Base-by-base conservation (phyloP, 1,284 basidiomycete species). In the Ganoderma leucocontextum region DNA sequence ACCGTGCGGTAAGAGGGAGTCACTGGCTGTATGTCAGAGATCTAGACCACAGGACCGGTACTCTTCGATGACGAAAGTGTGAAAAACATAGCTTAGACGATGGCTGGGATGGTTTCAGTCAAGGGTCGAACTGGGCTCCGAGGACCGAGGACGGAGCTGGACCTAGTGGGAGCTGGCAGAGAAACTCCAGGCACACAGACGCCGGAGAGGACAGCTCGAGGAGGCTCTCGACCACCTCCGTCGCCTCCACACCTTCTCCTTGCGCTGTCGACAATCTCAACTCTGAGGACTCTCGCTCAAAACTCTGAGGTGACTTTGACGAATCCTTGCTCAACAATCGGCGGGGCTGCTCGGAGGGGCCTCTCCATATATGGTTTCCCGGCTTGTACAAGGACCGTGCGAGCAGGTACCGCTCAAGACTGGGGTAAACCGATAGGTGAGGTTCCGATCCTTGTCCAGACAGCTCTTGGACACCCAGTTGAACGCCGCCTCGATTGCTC, bases 181-280 rank as follows among this genome's bases (percentile, higher is more conserved):
- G 9, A n/a, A 22, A 12, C 47, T 29, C 35, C 13, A 25, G 2
- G 38, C 4, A 12, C 25, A n/a, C 4, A 59, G 38, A 13, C 38
- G 58, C 17, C 22, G 13, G n/a, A 25, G 13, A 13, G 22, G 12
- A 33, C 13, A 1, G 15, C 65, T 55, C 59, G 58, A 57, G 65
- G 62, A 62, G 60, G 65, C 59, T 67, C 62, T 64, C 59, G 60
- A 66, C 68, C 63, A 66, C 64, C 62, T 60, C 52, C 15, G 19
- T 64, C 29, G 52, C n/a, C 61, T 19, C 19, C 59, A 29, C 17
- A 12, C 42, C 29, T 52, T 36, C 55, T 36, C 35, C 58, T 25
- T 38, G 13, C 15, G 10, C 58, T 4, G 53, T 19, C 47, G 25
- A 29, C 47, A 39, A 15, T 25, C 38, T 38, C 12, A 36, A 22